Evolutionary conservation across 1,139 yeast genomes (phyloP).

Genomic region (Taphrina betulina): DNA sequence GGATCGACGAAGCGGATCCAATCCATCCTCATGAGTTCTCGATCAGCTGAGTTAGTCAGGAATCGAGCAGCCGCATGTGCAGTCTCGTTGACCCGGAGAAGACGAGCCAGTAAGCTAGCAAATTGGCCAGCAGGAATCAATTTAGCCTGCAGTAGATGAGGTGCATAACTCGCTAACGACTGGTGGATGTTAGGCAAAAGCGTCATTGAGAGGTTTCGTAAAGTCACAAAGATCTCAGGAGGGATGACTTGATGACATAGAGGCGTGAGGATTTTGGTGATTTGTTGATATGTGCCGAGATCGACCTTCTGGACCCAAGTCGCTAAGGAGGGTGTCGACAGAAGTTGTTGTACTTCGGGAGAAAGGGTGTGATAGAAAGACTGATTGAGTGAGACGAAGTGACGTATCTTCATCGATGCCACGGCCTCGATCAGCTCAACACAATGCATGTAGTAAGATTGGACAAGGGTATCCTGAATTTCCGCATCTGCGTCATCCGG

Average conservation of each 20-base stretch:
- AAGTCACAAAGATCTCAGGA: slow-evolving; percentile 50
- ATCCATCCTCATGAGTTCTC: slow-evolving; percentile 57
- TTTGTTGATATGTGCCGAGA: slow-evolving; percentile 56
- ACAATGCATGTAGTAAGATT: slow-evolving; percentile 64
- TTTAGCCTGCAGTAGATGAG: slow-evolving; percentile 54
- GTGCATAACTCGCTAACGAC: slow-evolving; percentile 52
- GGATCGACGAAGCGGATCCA: slow-evolving; percentile 59
- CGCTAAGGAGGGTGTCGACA: slow-evolving; percentile 52
- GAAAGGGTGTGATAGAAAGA: slow-evolving; percentile 63
- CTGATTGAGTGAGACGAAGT: slow-evolving; percentile 55
- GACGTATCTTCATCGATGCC: slow-evolving; percentile 65
- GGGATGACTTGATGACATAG: slow-evolving; percentile 65
- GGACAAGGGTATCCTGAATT: slow-evolving; percentile 60
- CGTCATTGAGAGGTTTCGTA: slow-evolving; percentile 43
- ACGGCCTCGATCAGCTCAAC: slow-evolving; percentile 62
- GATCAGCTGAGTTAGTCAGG: slow-evolving; percentile 51
- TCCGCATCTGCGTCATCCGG: slow-evolving; percentile 56
- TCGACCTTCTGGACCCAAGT: slow-evolving; percentile 73
- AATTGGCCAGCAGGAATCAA: slow-evolving; percentile 59
- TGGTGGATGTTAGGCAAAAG: slow-evolving; percentile 41
- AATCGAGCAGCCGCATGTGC: slow-evolving; percentile 58
- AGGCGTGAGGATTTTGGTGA: slow-evolving; percentile 66
- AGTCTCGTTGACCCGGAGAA: slow-evolving; percentile 60
- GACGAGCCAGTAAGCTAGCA: slow-evolving; percentile 56
- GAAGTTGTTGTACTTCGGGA: slow-evolving; percentile 62